A percentile compares a stretch with the other conserved stretches of the same genome.
These are phyloP conservation scores for Plasmodium ovale DNA, from an alignment of 169 alveolate species.

Conservation along the genomic window DNA sequence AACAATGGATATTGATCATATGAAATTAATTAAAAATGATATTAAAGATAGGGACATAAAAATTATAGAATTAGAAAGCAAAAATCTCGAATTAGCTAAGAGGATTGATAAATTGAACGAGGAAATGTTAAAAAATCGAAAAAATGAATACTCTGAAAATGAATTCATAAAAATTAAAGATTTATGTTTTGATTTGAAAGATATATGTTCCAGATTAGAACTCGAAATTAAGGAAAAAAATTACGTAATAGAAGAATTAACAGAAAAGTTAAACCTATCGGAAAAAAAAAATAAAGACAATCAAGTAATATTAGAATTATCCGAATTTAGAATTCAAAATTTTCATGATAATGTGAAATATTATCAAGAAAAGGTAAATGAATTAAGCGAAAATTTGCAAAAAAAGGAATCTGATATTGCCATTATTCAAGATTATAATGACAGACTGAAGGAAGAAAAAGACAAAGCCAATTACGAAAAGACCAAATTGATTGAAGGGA, in stretches of 20 bases:
- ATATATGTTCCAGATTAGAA: slow-evolving; percentile 71
- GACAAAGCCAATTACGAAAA: slow-evolving; percentile 34
- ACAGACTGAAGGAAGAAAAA: slow-evolving; percentile 52
- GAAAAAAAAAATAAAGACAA: slow-evolving; percentile 75
- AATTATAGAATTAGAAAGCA: slow-evolving; percentile 72
- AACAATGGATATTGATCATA: slow-evolving; percentile 29
- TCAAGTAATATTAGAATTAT: slow-evolving; percentile 75
- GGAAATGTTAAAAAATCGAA: slow-evolving; percentile 26
- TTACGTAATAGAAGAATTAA: slow-evolving; percentile 65
- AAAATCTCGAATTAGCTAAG: slow-evolving; percentile 60
- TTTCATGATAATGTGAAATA: slow-evolving; percentile 74
- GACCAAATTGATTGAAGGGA: not conserved
- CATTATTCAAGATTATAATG: slow-evolving; percentile 60
- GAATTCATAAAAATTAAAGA: slow-evolving; percentile 63
- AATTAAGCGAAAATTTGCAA: slow-evolving; percentile 56
- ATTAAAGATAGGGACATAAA: slow-evolving; percentile 69
- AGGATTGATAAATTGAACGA: slow-evolving; percentile 58
- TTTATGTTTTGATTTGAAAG: slow-evolving; percentile 75
- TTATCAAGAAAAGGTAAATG: slow-evolving; percentile 60
- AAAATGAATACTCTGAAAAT: slow-evolving; percentile 19
- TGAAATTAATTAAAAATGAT: slow-evolving; percentile 65
- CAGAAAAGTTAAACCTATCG: slow-evolving; percentile 36
- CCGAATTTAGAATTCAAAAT: slow-evolving; percentile 75
- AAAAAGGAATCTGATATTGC: slow-evolving; percentile 56
- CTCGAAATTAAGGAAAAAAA: slow-evolving; percentile 68